Percentiles rank a stretch among this genome's conserved stretches.
phyloP scores from a whole-genome alignment of 768 basidiomycete genomes.

The Calocybe indica region DNA sequence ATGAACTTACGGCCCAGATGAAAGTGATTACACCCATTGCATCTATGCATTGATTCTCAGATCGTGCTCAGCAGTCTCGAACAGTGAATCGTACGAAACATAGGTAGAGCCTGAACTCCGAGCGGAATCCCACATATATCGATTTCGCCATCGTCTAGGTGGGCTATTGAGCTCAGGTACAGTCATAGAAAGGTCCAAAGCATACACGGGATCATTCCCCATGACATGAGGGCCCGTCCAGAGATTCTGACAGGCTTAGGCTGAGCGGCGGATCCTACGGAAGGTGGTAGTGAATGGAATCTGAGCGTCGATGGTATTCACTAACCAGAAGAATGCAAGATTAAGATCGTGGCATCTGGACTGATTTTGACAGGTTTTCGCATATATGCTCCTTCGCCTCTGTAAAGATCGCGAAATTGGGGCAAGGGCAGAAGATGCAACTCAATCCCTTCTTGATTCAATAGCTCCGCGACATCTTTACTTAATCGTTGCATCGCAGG shows the following conservation, averaged over 20 bases:
- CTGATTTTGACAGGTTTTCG: neutral
- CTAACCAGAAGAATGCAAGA: slow-evolving; percentile 14
- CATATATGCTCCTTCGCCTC: neutral
- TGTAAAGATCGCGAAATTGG: neutral
- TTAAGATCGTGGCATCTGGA: slow-evolving; percentile 5
- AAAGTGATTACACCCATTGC: no score
- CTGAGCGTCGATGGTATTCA: neutral
- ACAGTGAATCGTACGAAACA: slow-evolving; percentile 9
- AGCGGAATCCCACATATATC: slow-evolving; percentile 14
- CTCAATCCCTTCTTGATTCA: neutral
- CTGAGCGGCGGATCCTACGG: slow-evolving; percentile 7
- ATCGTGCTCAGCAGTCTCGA: no score
- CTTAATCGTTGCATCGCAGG: neutral
- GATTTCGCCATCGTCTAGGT: slow-evolving; percentile 13
- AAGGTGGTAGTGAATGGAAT: neutral
- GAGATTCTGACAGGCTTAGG: slow-evolving; percentile 7
- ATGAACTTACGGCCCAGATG: no score
- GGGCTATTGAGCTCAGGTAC: neutral
- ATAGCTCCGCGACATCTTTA: neutral
- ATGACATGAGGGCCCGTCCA: slow-evolving; percentile 5
- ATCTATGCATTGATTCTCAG: no score
- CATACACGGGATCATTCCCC: slow-evolving; percentile 9
- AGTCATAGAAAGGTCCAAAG: neutral
- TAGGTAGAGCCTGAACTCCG: slow-evolving; percentile 11
- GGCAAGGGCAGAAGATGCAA: neutral